Base-by-base conservation (phyloP, 495 filamentous ascomycete species). In the Neurospora africana region DNA sequence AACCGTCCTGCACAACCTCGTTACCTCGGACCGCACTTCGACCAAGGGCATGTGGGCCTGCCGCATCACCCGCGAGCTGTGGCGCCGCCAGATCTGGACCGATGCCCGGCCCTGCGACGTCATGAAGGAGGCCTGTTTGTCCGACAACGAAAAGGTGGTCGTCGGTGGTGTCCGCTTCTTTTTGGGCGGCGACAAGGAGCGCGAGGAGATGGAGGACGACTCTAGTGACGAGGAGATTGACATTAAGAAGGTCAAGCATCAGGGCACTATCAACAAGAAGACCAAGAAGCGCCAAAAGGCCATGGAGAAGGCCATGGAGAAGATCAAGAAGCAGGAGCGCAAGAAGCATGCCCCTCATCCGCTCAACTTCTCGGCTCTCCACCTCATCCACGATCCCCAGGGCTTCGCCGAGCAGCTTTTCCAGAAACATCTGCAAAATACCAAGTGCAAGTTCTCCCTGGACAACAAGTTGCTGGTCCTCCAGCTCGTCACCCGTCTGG, bases 351-450 rank as follows among this genome's bases (percentile, higher is more conserved):
- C 92, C 70, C 91, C 92, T 0, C 92, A 94, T 76, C 89, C 91
- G 0, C 86, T 98, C 30, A 98, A 99, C 83, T 99, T 99, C 82
- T 97, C 94, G 0, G 96, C 96, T n/a, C 87, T 86, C 4, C 95
- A 98, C 79, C 86, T 99, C 17, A 86, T 99, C 5, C 92, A 97
- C 79, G 96, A 98, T 77, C 94, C 96, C 2, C 96, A 99, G 77
- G 93, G 92, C 2, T 98, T 97, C 78, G 93, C 95, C 27, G 96
- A 99, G 79, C 84, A 86, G 65, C 84, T 99, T 1, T 99, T 98
- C 81, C 87, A 89, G 41, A 97, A 93, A 79, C 95, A 99, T 78
- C 82, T 98, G 30, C 93, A 97, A 69, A 94, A 89, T 74, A 86
- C 87, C 38, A 96, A 94, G 82, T 90, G 90, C 38, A 97, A 91